Base-by-base conservation (phyloP, 441 rosid genomes). In the Gossypium trilobum region DNA sequence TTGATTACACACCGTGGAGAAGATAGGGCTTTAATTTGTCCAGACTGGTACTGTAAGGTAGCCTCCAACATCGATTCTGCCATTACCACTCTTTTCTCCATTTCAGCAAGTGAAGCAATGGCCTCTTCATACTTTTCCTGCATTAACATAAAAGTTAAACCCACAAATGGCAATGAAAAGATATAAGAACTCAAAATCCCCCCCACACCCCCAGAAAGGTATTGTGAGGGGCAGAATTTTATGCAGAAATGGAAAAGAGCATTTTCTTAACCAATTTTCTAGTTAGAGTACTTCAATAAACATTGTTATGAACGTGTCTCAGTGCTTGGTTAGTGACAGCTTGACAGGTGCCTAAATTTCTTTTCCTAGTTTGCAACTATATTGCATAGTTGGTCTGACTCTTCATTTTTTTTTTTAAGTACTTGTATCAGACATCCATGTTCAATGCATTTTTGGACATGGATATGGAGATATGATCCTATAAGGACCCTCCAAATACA, bases 61-160 rank as follows among this genome's bases (percentile, higher is more conserved):
- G 97, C 98, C 87, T 92, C 95, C 87, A 92, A 78, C 96, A 91
- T 89, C 52, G 95, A 95, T 80, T 93, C 99, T 77, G 99, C 99
- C 95, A 93, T 91, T 52, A 93, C 89, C 46, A 82, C 93, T 80
- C 94, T 86, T 85, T 91, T 89, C 87, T 95, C 97, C 97, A 89
- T 95, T 81, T 88, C 92, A 75, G 88, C 88, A 22, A 95, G 88
- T 25, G 86, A 82, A 77, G 86, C 86, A 65, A 83, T 70, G 20
- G 93, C 89, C 70, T 88, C 89, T 81, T 91, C 97, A 67, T 91
- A 91, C 81, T 91, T 95, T 80, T 89, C 97, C 99, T 95, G 85
- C 54, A 79, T 55, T 73, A 61, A 55, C 68, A 76, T 44, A 39
- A 25, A 14, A 66, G 66, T 63, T 31, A 48, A 0, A 72, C 52